A percentile compares a stretch with the other conserved stretches of the same genome.
Conservation (phyloP, 2,329 filamentous ascomycete genomes). For the Penicillium griseofulvum region DNA sequence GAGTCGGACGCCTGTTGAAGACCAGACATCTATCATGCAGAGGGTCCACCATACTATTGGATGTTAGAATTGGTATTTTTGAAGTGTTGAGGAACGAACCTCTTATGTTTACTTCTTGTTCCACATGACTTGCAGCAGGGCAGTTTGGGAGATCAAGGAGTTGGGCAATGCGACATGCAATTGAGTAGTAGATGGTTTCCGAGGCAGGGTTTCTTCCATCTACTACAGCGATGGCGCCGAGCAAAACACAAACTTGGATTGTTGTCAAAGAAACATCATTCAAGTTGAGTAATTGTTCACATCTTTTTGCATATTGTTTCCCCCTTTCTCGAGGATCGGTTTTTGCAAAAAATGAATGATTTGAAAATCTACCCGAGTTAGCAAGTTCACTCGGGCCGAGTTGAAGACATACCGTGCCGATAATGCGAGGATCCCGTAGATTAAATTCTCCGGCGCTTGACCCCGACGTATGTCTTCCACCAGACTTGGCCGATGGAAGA, state of each 20-base stretch:
- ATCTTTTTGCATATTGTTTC: constrained; percentile 14
- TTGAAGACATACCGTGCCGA: constrained; percentile 14
- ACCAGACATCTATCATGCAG: constrained; percentile 46
- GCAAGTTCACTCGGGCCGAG: constrained; percentile 1
- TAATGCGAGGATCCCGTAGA: constrained; percentile 20
- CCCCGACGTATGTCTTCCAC: constrained; percentile 8
- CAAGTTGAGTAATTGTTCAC: constrained; percentile 29
- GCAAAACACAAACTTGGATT: constrained; percentile 42
- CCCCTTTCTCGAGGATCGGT: constrained; percentile 16
- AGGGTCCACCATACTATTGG: constrained; percentile 39
- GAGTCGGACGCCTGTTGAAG: constrained; percentile 36
- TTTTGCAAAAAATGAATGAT: constrained; percentile 1
- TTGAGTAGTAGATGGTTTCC: constrained; percentile 42
- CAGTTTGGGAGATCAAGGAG: constrained; percentile 38
- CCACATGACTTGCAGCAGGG: constrained; percentile 24
- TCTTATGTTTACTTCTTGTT: constrained; percentile 38
- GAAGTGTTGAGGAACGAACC: not conserved
- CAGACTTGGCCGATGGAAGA: constrained; percentile 18
- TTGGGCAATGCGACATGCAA: constrained; percentile 39
- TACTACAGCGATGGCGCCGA: constrained; percentile 39
- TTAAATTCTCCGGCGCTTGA: constrained; percentile 8
- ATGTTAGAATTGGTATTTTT: not conserved
- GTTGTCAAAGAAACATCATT: constrained; percentile 39
- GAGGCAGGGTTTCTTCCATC: constrained; percentile 30
- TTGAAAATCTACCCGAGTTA: constrained; percentile 11